Percentiles rank a stretch among this genome's conserved stretches.
These are phyloP conservation scores for Craterostigma plantagineum DNA, from an alignment of 257 asterid genomes.

Conservation along the genomic window DNA sequence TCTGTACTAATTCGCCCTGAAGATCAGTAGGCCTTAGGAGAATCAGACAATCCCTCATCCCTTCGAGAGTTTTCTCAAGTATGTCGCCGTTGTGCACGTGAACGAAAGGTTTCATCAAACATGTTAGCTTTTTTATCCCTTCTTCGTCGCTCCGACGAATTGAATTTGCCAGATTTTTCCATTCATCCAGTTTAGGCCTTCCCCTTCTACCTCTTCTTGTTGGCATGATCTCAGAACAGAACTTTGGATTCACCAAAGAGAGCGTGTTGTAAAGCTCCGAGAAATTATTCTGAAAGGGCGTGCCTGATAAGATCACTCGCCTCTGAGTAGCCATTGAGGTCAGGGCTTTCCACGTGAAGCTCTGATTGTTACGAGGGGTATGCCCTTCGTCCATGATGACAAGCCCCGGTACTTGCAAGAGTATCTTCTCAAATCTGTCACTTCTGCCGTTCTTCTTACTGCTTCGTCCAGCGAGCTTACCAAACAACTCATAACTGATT, in stretches of 20 bases:
- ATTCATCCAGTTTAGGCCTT: conserved; percentile 11
- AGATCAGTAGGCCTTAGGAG: conserved; percentile 31
- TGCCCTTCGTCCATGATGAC: conserved; percentile 77
- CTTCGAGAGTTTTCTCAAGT: conserved; percentile 46
- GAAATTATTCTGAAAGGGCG: conserved; percentile 69
- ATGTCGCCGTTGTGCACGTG: conserved; percentile 42
- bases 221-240: conserved; percentile 11
- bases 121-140: conserved; percentile 21
- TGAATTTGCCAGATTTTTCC: conserved; percentile 21
- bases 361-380: conserved; percentile 46
- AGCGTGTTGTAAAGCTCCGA: conserved; percentile 51
- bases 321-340: conserved; percentile 28
- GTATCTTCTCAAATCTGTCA: conserved; percentile 25
- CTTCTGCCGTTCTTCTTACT: conserved; percentile 7
- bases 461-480: conserved; percentile 22
- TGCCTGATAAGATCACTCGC: conserved; percentile 64
- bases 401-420: conserved; percentile 40
- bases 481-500: conserved; percentile 36
- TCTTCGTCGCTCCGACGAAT: conserved; percentile 12
- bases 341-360: conserved; percentile 39
- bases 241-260: conserved; percentile 38
- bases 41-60: conserved; percentile 31
- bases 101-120: conserved; percentile 42
- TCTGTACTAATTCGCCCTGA: conserved; percentile 22
- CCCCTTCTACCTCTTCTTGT: background rate